Evolutionary conservation across 805 yeast genomes (phyloP), one percentile per base, ranked within the genome.

Genomic region (Candida krabiensis): DNA sequence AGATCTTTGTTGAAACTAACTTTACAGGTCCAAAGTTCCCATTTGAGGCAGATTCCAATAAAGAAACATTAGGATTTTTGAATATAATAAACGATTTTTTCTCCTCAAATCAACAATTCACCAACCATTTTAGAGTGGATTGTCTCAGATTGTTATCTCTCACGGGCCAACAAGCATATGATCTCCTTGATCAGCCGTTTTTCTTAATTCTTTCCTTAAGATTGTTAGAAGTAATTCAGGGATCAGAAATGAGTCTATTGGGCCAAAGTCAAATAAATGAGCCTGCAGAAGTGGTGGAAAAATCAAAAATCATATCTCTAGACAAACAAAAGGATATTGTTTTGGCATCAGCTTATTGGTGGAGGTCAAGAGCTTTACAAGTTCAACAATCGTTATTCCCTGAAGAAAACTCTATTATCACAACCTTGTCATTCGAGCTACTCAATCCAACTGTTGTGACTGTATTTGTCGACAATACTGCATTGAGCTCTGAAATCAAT

Each of bases 21-120:
- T 86, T 73, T 60, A 86, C 96, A 0, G 97, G 97, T 7, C 96
- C 96, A 4, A 71, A 74, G 18, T 52, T 78, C 2, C 70, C 71
- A 4, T 48, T 66, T 16, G 61, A 59, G 6, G 16, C 17, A 2
- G 5, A 33, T 4, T 37, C 28, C 1, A 6, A 8, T 13, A 11
- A 18, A 6, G 19, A 16, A 14, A 22, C 31, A n/a, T 15, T 33
- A 4, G 53, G 50, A 17, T 38, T 46, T 24, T 53, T 63, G n/a
- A 32, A 19, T 18, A 13, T 44, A 21, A 11, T 51, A 11, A 24
- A 30, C 9, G 5, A 28, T 5, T 17, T 25, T 40, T 15, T 66
- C 46, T 38, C 34, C 30, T 6, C 30, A 35, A 30, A 33, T 38
- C 27, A 31, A 56, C 26, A 65, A 56, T 35, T 26, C 40, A 14